phyloP scores from a whole-genome alignment of 257 asterid species.

The Solanum pinnatisectum region DNA sequence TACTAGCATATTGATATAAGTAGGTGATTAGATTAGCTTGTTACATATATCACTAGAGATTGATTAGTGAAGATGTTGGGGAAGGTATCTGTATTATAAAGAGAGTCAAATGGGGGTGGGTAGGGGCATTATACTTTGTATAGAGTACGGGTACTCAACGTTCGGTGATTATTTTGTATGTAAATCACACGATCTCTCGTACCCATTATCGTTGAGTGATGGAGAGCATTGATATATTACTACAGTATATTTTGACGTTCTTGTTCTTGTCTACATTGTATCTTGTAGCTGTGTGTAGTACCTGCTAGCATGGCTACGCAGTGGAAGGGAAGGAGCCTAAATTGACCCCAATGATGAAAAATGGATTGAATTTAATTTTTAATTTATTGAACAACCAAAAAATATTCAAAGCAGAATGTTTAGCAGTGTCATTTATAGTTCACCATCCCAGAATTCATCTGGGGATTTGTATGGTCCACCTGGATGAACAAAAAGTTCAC shows the following conservation, averaged over 20 bases:
- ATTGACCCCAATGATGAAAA: background rate
- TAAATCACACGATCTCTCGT: background rate
- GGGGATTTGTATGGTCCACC: slow-evolving; percentile 31
- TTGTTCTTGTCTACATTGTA: background rate
- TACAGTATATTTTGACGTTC: background rate
- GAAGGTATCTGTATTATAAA: background rate
- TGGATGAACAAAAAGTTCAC: slow-evolving; percentile 8
- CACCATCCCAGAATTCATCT: slow-evolving; percentile 50
- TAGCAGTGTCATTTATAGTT: slow-evolving; percentile 1
- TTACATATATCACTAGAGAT: background rate
- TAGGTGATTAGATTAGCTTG: background rate
- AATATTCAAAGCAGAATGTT: background rate
- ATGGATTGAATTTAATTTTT: background rate
- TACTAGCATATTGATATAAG: background rate
- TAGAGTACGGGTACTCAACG: background rate
- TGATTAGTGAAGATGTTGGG: slow-evolving; percentile 1
- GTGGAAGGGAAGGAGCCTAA: background rate
- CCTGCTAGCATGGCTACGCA: background rate
- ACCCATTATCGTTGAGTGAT: background rate
- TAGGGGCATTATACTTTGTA: background rate
- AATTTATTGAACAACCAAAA: no score
- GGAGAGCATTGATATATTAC: background rate
- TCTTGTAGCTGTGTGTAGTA: background rate
- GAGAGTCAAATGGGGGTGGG: background rate
- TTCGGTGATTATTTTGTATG: background rate